phyloP scores from a whole-genome alignment of 2,329 filamentous ascomycete species.

The Colletotrichum tropicale region DNA sequence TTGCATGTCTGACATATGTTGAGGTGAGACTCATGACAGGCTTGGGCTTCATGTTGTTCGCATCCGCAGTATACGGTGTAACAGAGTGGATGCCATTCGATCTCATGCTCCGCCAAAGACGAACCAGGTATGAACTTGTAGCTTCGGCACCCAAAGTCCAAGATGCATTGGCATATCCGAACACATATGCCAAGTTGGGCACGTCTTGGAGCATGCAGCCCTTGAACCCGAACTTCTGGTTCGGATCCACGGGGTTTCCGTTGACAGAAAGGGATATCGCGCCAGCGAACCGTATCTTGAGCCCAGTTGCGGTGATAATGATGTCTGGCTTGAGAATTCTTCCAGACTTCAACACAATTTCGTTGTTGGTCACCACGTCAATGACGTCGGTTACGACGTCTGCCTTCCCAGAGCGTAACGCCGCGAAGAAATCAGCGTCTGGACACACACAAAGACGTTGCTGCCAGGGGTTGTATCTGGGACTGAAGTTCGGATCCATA shows the following conservation, averaged over 20 bases:
- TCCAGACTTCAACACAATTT: conserved; percentile 48
- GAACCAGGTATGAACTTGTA: conserved; percentile 50
- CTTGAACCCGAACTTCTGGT: conserved; percentile 60
- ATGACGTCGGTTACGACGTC: conserved; percentile 52
- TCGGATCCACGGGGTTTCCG: conserved; percentile 44
- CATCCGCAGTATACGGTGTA: conserved; percentile 45
- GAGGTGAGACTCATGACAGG: conserved; percentile 48
- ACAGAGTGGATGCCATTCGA: conserved; percentile 44
- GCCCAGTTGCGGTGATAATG: conserved; percentile 69
- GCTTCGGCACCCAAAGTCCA: conserved; percentile 69
- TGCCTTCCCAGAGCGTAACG: conserved; percentile 40
- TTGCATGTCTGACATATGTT: conserved; percentile 53
- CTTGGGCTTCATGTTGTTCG: conserved; percentile 39
- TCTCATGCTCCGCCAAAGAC: conserved; percentile 56
- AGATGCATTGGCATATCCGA: conserved; percentile 64
- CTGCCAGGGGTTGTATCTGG: conserved; percentile 65
- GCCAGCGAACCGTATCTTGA: conserved; percentile 61
- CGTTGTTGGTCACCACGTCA: conserved; percentile 43
- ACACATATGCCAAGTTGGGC: conserved; percentile 62
- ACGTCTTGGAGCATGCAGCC: conserved; percentile 65
- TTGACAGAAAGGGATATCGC: conserved; percentile 57
- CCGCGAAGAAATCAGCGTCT: conserved; percentile 50
- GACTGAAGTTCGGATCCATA: conserved; percentile 59
- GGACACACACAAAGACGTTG: conserved; percentile 68
- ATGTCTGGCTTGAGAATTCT: conserved; percentile 58